These are phyloP conservation scores for Mucor sp. DNA, from an alignment of 371 early-diverging fungal genomes.

Conservation along the genomic window DNA sequence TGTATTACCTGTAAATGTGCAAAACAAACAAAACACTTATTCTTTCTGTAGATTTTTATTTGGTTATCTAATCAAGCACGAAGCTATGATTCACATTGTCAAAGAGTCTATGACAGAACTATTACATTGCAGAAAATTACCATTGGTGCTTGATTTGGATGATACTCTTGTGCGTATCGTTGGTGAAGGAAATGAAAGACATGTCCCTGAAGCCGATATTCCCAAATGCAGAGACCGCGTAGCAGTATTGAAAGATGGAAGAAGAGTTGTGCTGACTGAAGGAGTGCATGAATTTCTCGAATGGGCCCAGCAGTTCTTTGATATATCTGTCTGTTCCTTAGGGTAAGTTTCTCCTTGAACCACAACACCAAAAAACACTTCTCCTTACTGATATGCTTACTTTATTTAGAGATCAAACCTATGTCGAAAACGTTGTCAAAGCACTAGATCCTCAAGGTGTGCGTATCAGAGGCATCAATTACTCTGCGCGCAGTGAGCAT, in stretches of 20 bases:
- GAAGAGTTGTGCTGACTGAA: constrained; percentile 70
- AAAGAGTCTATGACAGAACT: constrained; percentile 50
- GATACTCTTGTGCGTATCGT: constrained; percentile 79
- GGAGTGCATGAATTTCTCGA: constrained; percentile 77
- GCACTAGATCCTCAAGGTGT: constrained; percentile 67
- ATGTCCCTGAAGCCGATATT: constrained; percentile 66
- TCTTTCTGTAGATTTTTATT: constrained; percentile 49
- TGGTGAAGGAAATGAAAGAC: constrained; percentile 65
- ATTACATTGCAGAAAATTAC: constrained; percentile 56
- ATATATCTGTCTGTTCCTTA: constrained; percentile 78
- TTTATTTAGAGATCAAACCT: constrained; percentile 64
- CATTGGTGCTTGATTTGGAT: constrained; percentile 80
- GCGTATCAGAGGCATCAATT: constrained; percentile 63
- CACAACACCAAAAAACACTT: too few relatives aligned
- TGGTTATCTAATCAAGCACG: constrained; percentile 68
- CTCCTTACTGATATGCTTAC: background rate
- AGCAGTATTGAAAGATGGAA: constrained; percentile 61
- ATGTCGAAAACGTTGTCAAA: constrained; percentile 73
- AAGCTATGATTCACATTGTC: constrained; percentile 57
- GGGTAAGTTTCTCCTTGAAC: constrained; percentile 51
- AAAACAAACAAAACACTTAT: background rate
- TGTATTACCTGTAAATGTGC: constrained; percentile 10
- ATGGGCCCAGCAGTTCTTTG: constrained; percentile 71
- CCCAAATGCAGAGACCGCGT: constrained; percentile 58
- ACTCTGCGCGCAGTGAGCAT: constrained; percentile 79